Percentiles rank a stretch among this genome's conserved stretches.
Evolutionary conservation across 169 alveolate species (phyloP).

Genomic region (Babesia sp.): DNA sequence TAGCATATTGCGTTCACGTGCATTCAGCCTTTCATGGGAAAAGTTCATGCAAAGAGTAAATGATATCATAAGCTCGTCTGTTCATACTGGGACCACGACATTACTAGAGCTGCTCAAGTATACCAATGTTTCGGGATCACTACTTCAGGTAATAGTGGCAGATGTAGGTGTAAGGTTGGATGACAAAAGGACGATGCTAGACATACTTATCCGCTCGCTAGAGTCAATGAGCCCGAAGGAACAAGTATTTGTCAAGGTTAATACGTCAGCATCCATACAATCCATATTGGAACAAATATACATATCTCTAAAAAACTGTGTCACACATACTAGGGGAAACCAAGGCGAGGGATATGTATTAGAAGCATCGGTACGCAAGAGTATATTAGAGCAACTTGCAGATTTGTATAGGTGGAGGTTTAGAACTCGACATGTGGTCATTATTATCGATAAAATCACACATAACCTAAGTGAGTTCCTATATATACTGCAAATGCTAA

Average conservation of each 20-base stretch:
- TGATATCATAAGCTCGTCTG: constrained; percentile 26
- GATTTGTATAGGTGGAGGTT: constrained; percentile 17
- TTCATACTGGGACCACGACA: constrained; percentile 7
- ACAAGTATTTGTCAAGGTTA: constrained; percentile 24
- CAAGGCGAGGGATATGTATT: not conserved
- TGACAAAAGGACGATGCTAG: constrained; percentile 40
- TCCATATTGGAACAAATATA: constrained; percentile 6
- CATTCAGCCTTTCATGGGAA: constrained; percentile 45
- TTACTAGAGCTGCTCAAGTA: constrained; percentile 24
- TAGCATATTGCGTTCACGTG: constrained; percentile 45
- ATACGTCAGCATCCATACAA: not conserved
- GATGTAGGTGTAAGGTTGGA: constrained; percentile 34
- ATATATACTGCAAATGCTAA: constrained; percentile 25
- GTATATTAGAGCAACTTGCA: constrained; percentile 12
- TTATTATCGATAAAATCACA: constrained; percentile 38
- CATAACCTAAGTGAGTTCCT: constrained; percentile 33
- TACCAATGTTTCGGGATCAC: constrained; percentile 1
- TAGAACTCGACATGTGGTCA: not conserved
- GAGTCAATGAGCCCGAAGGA: not conserved
- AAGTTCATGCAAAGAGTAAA: constrained; percentile 39
- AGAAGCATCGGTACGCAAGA: not conserved
- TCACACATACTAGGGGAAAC: not conserved
- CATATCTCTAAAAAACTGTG: not conserved
- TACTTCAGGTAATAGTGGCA: constrained; percentile 31
- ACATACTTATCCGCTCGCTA: constrained; percentile 20